A percentile compares a stretch with the other conserved stretches of the same genome.
Conservation (phyloP, 2,329 filamentous ascomycete species). For the Botrytis paeoniae region DNA sequence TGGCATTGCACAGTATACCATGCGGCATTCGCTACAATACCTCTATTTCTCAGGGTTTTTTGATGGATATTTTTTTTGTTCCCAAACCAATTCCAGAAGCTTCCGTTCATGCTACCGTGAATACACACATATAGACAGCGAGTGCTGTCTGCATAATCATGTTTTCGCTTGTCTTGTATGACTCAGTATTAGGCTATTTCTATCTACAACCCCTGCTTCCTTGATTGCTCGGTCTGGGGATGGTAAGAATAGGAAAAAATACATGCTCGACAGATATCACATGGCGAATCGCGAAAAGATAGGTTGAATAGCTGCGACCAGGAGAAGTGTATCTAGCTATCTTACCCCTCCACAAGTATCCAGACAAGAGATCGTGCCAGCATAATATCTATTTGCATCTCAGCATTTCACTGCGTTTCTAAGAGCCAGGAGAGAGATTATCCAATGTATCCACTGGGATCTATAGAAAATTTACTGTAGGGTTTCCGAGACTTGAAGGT, state of each 20-base stretch:
- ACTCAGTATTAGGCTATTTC: neutral
- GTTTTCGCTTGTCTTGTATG: neutral
- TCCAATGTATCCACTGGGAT: too few relatives aligned
- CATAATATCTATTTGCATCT: neutral
- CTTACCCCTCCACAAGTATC: neutral
- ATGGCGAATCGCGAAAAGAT: neutral
- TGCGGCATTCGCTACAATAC: neutral
- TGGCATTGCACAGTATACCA: neutral
- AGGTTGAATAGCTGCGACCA: neutral
- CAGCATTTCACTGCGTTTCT: neutral
- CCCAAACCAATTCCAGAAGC: neutral
- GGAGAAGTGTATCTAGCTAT: neutral
- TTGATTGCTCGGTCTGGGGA: neutral
- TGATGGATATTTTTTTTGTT: neutral
- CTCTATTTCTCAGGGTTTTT: neutral
- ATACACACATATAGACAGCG: neutral
- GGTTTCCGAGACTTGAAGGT: neutral
- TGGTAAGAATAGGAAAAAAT: neutral
- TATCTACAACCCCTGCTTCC: neutral
- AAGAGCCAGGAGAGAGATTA: neutral
- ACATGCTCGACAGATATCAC: neutral
- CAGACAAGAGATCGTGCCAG: neutral
- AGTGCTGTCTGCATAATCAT: neutral
- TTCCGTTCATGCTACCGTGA: neutral
- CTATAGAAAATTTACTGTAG: neutral